Evolutionary conservation across 2,329 filamentous ascomycete species (phyloP).

Genomic region (Colletotrichum euphorbiae): DNA sequence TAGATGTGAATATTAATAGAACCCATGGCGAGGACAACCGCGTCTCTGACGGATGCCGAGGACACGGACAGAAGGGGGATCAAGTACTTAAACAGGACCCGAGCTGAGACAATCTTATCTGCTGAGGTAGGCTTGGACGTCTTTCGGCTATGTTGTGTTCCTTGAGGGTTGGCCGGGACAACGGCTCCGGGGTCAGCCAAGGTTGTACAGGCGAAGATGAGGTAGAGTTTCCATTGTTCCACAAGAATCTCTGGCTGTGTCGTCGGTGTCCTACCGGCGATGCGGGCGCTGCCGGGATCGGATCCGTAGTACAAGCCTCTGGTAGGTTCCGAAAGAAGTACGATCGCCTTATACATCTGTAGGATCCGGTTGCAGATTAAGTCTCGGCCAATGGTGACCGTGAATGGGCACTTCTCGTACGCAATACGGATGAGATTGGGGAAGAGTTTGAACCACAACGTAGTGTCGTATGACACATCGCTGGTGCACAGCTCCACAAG

Average conservation of each 20-base stretch:
- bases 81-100: constrained; percentile 89
- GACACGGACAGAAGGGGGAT: constrained; percentile 87
- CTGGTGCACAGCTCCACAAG: constrained; percentile 95
- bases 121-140: constrained; percentile 77
- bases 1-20: constrained; percentile 97
- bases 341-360: constrained; percentile 91
- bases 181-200: constrained; percentile 82
- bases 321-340: constrained; percentile 79
- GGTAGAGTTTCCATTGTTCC: constrained; percentile 97
- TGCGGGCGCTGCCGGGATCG: constrained; percentile 66
- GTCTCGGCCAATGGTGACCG: constrained; percentile 89
- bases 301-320: constrained; percentile 73
- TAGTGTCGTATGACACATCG: constrained; percentile 93
- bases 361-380: constrained; percentile 91
- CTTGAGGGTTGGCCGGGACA: constrained; percentile 66
- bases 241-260: constrained; percentile 88
- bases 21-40: constrained; percentile 90
- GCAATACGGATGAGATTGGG: constrained; percentile 93
- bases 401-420: constrained; percentile 90
- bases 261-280: constrained; percentile 67
- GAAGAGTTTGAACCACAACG: constrained; percentile 97
- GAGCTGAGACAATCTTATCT: constrained; percentile 87
- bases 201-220: constrained; percentile 97
- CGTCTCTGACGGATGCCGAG: constrained; percentile 84
- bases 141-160: constrained; percentile 83